Base-by-base conservation (phyloP, 2,329 filamentous ascomycete genomes). In the Westerdykella ornata region DNA sequence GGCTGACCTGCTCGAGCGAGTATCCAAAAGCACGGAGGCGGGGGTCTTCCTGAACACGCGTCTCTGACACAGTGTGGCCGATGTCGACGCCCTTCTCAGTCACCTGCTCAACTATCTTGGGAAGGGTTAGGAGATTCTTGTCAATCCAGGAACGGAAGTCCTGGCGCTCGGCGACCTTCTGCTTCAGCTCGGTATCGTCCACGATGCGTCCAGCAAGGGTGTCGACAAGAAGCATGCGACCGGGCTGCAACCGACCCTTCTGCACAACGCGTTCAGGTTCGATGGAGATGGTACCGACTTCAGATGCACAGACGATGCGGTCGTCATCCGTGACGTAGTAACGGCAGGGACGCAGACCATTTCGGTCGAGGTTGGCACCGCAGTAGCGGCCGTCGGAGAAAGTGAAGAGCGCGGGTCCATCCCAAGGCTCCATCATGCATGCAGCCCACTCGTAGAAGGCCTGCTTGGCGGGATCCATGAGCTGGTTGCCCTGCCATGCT, bases 381-480 rank as follows among this genome's bases (percentile, higher is more conserved):
- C 90, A 97, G 75, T 92, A 97, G 48, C 90, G 83, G 47, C 90
- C 90, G 66, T 97, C 90, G 19, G 90, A 88, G 69, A 97, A 97
- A 5, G 89, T 96, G 74, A 97, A 97, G 22, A 97, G 80, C 42
- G 90, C 90, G 26, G 90, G 90, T 14, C 90, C 90, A 68, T 97
- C 90, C 90, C 90, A 97, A 13, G 90, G 89, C 73, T 97, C 90
- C 90, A 97, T 97, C 75, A 94, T 85, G 68, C 90, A 97, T 52
- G 88, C 89, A 59, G 90, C 90, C 88, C 90, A 97, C 68, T 97
- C 89, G 70, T 97, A 97, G 71, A 96, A 97, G 38, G 90, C 90
- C 44, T 89, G 86, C 72, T 97, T 97, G 60, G 87, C 85, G 42
- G 88, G 87, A 58, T 96, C 89, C 84, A 97, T 94, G 45, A 81